A percentile compares a stretch with the other conserved stretches of the same genome.
Evolutionary conservation across 345 rosid species (phyloP).

Genomic region (Atalantia buxifolia): DNA sequence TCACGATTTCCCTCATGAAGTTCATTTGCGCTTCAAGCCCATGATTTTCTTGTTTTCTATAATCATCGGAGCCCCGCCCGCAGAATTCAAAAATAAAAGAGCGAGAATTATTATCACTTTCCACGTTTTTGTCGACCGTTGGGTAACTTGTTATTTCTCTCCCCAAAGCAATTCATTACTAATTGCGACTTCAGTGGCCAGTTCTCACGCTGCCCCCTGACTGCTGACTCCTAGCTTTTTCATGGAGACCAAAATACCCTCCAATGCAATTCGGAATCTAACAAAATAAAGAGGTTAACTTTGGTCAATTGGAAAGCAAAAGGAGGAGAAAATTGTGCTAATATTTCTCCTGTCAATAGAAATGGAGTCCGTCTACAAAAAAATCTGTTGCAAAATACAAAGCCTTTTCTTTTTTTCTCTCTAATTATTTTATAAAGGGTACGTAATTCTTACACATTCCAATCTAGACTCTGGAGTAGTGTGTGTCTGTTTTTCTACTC

Average conservation of each 20-base stretch:
- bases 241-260: neutral
- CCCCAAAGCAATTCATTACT: neutral
- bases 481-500: neutral
- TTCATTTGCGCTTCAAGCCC: too few relatives aligned
- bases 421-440: neutral
- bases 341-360: neutral
- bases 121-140: conserved; percentile 19
- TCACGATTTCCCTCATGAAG: too few relatives aligned
- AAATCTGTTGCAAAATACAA: neutral
- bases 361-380: neutral
- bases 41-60: too few relatives aligned
- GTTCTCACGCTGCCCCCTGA: conserved; percentile 8
- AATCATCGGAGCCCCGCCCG: too few relatives aligned
- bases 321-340: neutral
- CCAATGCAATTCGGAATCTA: neutral
- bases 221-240: neutral
- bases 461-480: too few relatives aligned
- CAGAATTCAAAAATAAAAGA: neutral
- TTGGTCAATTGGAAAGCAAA: neutral
- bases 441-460: neutral
- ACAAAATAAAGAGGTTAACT: neutral
- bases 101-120: neutral
- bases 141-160: neutral
- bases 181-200: neutral
- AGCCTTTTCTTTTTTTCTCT: neutral